Conservation (phyloP, 805 yeast genomes). For the Kazachstania psychrophila region DNA sequence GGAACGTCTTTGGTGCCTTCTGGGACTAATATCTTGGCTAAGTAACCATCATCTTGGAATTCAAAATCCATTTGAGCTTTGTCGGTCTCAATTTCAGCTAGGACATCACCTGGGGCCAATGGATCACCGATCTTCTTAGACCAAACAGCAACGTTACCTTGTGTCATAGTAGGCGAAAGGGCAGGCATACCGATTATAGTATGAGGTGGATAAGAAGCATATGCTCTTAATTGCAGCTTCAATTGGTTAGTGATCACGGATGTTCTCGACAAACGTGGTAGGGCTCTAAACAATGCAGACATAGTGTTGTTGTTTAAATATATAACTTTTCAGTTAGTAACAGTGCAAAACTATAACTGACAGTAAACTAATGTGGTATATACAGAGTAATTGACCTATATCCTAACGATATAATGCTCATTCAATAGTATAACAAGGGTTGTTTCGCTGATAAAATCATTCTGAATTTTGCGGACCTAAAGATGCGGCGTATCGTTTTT, state of each 20-base stretch:
- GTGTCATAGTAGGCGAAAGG: constrained; percentile 98
- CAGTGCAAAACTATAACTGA: no score
- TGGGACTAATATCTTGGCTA: constrained; percentile 77
- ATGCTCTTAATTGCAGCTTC: constrained; percentile 25
- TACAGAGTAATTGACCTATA: no score
- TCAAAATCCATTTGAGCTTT: constrained; percentile 97
- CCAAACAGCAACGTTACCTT: constrained; percentile 88
- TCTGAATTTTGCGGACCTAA: no score
- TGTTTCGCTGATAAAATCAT: no score
- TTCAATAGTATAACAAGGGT: no score
- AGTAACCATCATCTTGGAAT: constrained; percentile 91
- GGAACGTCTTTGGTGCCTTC: constrained; percentile 86
- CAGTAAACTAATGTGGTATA: no score
- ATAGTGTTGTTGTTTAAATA: no score
- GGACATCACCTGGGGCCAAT: constrained; percentile 83
- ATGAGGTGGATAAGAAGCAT: constrained; percentile 62
- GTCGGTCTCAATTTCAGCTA: constrained; percentile 96
- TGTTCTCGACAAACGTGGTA: constrained; percentile 20
- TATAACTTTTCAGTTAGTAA: no score
- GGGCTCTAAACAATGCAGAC: constrained; percentile 25
- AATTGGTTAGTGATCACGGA: constrained; percentile 9
- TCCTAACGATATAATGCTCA: no score
- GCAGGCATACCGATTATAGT: constrained; percentile 96
- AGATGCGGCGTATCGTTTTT: no score
- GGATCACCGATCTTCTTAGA: constrained; percentile 81